A percentile compares a stretch with the other conserved stretches of the same genome.
Conservation (phyloP, 164 flowering plant genomes). For the Malania oleifera region DNA sequence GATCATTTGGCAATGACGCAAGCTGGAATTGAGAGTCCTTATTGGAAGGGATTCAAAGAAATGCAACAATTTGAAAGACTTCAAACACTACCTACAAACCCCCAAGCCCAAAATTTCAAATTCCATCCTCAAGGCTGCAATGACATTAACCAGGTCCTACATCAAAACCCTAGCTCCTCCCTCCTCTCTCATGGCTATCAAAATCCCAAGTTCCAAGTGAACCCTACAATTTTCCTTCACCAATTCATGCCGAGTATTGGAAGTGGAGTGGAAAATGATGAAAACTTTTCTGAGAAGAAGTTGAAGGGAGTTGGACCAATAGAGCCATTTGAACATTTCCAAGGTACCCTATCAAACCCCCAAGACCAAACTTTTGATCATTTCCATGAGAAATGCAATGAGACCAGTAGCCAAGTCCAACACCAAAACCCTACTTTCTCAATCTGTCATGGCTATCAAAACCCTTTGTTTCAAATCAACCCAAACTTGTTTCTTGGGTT, state of each 20-base stretch:
- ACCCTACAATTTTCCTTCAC: too few species aligned
- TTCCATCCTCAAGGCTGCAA: not conserved
- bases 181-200: not conserved
- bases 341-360: too few species aligned
- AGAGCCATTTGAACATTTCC: too few species aligned
- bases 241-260: too few species aligned
- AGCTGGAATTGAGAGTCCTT: too few species aligned
- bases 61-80: not conserved
- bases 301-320: too few species aligned
- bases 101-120: not conserved
- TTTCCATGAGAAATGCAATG: too few species aligned
- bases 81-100: not conserved
- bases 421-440: not conserved
- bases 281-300: too few species aligned
- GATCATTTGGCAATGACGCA: too few species aligned
- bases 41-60: not conserved
- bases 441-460: not conserved
- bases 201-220: not conserved
- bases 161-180: not conserved
- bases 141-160: not conserved
- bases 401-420: not conserved
- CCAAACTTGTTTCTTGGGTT: not conserved
- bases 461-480: not conserved
- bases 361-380: too few species aligned
- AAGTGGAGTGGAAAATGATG: too few species aligned